Conservation (phyloP, 768 basidiomycete species). For the Pisolithus albus region DNA sequence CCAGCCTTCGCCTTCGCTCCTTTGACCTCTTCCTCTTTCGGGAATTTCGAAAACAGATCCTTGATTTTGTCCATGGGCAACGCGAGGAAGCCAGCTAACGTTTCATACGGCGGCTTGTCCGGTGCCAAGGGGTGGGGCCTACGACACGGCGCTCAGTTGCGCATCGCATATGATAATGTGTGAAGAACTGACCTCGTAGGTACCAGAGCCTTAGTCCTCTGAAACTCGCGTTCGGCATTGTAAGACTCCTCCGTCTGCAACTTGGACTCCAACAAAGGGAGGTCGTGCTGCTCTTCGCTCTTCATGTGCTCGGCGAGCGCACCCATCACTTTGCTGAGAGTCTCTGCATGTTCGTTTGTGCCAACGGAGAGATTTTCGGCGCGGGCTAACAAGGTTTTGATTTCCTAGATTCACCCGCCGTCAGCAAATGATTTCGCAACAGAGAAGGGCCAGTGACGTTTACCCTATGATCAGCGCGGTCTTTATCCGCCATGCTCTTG, state of each 20-base stretch:
- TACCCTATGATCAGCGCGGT: conserved; percentile 53
- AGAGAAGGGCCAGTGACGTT: background rate
- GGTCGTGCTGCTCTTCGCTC: conserved; percentile 50
- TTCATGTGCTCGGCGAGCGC: conserved; percentile 49
- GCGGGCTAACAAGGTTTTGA: conserved; percentile 37
- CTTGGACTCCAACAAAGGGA: conserved; percentile 45
- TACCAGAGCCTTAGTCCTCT: conserved; percentile 53
- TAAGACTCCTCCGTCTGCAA: conserved; percentile 39
- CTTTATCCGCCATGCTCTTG: conserved; percentile 43
- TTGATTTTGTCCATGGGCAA: conserved; percentile 55
- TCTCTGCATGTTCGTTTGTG: conserved; percentile 34
- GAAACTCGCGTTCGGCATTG: conserved; percentile 42
- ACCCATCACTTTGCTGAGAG: conserved; percentile 41
- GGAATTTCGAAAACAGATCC: conserved; percentile 50
- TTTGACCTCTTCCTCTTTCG: conserved; percentile 46
- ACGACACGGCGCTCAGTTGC: background rate
- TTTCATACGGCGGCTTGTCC: conserved; percentile 55
- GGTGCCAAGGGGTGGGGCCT: conserved; percentile 49
- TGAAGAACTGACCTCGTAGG: conserved; percentile 44
- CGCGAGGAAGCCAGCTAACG: conserved; percentile 44
- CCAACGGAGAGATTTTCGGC: conserved; percentile 42
- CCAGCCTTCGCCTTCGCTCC: conserved; percentile 8
- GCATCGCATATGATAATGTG: background rate
- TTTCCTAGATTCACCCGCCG: conserved; percentile 12
- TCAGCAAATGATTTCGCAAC: background rate